phyloP scores from a whole-genome alignment of 305 asterid species.

The Stenogyne calaminthoides region DNA sequence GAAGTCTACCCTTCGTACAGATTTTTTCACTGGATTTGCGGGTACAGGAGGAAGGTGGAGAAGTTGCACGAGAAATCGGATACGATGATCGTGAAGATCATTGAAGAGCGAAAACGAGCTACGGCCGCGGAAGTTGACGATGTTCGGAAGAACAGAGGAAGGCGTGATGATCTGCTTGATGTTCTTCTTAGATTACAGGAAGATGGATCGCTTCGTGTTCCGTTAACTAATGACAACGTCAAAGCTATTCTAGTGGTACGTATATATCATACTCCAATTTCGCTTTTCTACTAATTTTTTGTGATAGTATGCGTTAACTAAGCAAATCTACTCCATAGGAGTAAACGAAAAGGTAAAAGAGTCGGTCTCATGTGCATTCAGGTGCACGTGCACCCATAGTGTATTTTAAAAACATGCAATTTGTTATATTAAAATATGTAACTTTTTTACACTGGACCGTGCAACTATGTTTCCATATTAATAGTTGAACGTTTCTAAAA shows the following conservation, averaged over 20 bases:
- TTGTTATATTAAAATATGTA: too few species aligned
- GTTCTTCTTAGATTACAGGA: background rate
- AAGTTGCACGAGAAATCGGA: background rate
- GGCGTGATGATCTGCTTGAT: background rate
- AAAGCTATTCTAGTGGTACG: slow-evolving; percentile 13
- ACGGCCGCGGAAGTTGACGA: background rate
- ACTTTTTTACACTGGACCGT: too few species aligned
- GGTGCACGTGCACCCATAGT: too few species aligned
- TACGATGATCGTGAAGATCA: background rate
- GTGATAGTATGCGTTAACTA: too few species aligned
- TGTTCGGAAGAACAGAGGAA: background rate
- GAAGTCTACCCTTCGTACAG: slow-evolving; percentile 9
- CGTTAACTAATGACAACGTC: slow-evolving; percentile 19
- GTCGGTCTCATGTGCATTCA: too few species aligned
- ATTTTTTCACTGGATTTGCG: background rate
- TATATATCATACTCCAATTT: too few species aligned
- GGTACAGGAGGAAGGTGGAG: background rate
- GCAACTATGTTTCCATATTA: too few species aligned
- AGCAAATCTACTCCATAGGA: too few species aligned
- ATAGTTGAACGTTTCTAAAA: too few species aligned
- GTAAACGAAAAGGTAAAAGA: too few species aligned
- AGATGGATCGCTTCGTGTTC: slow-evolving; percentile 20
- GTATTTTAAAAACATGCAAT: too few species aligned
- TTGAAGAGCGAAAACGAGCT: background rate
- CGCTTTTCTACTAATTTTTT: too few species aligned